Evolutionary conservation across 2,329 filamentous ascomycete genomes (phyloP).

Genomic region (Cryoendolithus antarcticus): DNA sequence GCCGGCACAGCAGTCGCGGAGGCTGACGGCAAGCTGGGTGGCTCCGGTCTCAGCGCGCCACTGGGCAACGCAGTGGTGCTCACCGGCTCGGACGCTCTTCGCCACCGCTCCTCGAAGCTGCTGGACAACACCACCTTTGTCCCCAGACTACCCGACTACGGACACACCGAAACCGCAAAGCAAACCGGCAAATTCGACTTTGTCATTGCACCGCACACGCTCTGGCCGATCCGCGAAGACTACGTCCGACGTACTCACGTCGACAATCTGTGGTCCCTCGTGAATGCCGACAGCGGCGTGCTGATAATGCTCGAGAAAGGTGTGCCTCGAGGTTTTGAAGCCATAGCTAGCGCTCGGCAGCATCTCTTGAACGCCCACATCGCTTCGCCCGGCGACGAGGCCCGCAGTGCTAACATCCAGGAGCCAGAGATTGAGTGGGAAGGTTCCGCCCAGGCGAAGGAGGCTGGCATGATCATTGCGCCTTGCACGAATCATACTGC

Average conservation of each 20-base stretch:
- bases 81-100: conserved; percentile 60
- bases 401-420: conserved; percentile 22
- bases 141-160: conserved; percentile 77
- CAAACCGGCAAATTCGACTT: conserved; percentile 59
- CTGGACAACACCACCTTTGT: conserved; percentile 86
- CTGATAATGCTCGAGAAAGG: conserved; percentile 85
- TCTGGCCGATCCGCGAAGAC: conserved; percentile 65
- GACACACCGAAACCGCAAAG: conserved; percentile 37
- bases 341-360: conserved; percentile 71
- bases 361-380: conserved; percentile 68
- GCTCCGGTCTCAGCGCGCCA: conserved; percentile 34
- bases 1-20: conserved; percentile 17
- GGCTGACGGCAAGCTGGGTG: conserved; percentile 24
- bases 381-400: conserved; percentile 42
- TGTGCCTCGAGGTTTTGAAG: conserved; percentile 81
- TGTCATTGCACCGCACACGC: conserved; percentile 74
- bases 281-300: conserved; percentile 74
- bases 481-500: conserved; percentile 75
- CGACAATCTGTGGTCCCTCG: conserved; percentile 78
- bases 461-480: conserved; percentile 49
- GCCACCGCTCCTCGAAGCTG: conserved; percentile 61
- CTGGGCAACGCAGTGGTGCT: conserved; percentile 70
- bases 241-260: conserved; percentile 66
- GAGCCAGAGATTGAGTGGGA: conserved; percentile 17
- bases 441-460: conserved; percentile 27